These are phyloP conservation scores for Volvariella volvacea DNA, from an alignment of 1,284 basidiomycete genomes.

Conservation along the genomic window DNA sequence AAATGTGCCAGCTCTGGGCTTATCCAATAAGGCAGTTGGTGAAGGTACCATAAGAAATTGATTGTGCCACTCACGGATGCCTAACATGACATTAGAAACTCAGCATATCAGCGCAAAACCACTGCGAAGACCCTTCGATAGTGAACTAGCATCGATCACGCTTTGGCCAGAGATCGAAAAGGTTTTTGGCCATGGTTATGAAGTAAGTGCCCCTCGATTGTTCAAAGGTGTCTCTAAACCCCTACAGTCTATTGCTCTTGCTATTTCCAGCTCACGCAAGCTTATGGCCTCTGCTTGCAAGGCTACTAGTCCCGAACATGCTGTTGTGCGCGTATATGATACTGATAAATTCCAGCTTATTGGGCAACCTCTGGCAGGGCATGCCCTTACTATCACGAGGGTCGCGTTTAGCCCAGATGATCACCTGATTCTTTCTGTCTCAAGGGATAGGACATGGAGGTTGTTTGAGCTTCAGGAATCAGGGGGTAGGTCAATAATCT, in stretches of 20 bases:
- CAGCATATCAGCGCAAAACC: constrained; percentile 3
- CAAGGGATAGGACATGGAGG: constrained; percentile 90
- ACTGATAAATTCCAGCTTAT: constrained; percentile 63
- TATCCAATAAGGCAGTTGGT: constrained; percentile 40
- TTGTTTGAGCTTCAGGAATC: constrained; percentile 52
- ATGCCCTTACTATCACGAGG: constrained; percentile 85
- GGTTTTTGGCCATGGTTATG: constrained; percentile 96
- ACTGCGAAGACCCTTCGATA: constrained; percentile 66
- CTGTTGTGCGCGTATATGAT: constrained; percentile 82
- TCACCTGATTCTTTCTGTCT: constrained; percentile 72
- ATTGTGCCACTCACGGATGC: not conserved
- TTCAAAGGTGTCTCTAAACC: constrained; percentile 3
- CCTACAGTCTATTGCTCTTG: constrained; percentile 68
- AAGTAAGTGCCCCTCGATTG: constrained; percentile 43
- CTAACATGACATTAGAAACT: not conserved
- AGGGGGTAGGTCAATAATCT: constrained; percentile 24
- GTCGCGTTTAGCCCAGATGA: constrained; percentile 88
- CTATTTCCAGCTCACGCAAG: constrained; percentile 60
- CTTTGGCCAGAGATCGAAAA: constrained; percentile 98
- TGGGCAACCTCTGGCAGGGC: constrained; percentile 73
- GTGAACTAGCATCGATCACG: constrained; percentile 77
- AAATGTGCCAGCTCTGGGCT: constrained; percentile 31
- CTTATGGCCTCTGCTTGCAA: constrained; percentile 91
- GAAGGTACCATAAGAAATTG: constrained; percentile 44
- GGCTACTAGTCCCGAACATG: constrained; percentile 83